phyloP scores from a whole-genome alignment of 768 basidiomycete genomes.

The Mycena kentingensis region DNA sequence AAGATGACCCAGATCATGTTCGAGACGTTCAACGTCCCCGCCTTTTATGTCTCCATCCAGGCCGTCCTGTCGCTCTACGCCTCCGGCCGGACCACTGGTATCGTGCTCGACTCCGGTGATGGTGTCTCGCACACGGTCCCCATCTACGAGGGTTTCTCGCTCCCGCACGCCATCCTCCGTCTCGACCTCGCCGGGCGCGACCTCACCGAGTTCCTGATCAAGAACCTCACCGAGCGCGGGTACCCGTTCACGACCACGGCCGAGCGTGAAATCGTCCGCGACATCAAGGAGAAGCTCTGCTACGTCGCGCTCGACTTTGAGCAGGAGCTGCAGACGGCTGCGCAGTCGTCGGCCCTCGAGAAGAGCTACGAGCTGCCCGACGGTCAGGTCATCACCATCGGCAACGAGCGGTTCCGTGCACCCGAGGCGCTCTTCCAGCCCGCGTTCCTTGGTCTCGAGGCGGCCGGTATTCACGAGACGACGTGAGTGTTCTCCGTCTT shows the following conservation, averaged over 20 bases:
- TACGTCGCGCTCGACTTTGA: constrained; percentile 25
- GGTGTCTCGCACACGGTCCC: constrained; percentile 74
- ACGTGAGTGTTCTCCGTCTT: constrained; percentile 36
- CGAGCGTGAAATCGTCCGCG: constrained; percentile 74
- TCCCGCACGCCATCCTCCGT: constrained; percentile 70
- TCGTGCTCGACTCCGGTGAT: constrained; percentile 75
- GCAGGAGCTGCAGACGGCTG: constrained; percentile 23
- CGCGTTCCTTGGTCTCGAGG: constrained; percentile 55
- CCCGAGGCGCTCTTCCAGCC: constrained; percentile 79
- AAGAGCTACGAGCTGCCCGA: constrained; percentile 41
- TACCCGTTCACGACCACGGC: constrained; percentile 78
- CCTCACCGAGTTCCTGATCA: constrained; percentile 61
- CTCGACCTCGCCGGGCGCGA: constrained; percentile 69
- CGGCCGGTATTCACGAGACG: constrained; percentile 54
- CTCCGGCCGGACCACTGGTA: constrained; percentile 71
- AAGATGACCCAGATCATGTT: constrained; percentile 82
- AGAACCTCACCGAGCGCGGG: constrained; percentile 69
- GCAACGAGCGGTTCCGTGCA: constrained; percentile 74
- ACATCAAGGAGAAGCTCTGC: constrained; percentile 71
- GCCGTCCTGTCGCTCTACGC: constrained; percentile 71
- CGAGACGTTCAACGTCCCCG: constrained; percentile 74
- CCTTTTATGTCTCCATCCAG: constrained; percentile 74
- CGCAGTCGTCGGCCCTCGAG: constrained; percentile 24
- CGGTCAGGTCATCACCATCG: constrained; percentile 78
- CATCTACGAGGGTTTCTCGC: constrained; percentile 72